Evolutionary conservation across 805 yeast species (phyloP), one percentile per base, ranked within the genome.

Genomic region (Lachancea thermotolerans): DNA sequence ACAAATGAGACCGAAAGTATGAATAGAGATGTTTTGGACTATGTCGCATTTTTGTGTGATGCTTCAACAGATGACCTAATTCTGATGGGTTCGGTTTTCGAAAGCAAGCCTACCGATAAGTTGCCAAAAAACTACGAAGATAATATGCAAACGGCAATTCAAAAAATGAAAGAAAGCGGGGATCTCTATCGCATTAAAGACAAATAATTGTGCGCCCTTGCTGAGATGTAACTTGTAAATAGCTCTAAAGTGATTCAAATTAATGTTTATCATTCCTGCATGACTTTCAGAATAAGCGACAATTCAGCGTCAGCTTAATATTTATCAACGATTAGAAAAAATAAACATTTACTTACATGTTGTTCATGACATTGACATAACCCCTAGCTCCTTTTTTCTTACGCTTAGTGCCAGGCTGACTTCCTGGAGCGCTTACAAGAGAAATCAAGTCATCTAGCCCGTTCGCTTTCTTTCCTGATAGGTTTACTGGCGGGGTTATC

Each of bases 11-110:
- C 71, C 7, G 73, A 71, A 38, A 70, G 69, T 34, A 66, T 70
- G 29, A 77, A 74, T 47, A 72, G 78, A 44, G 75, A 77, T 47
- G 74, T 83, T 31, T 67, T 73, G 3, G 88, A 82, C 58, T 79
- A 82, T 54, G 65, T 77, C 25, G 81, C 79, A 1, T 79, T 76
- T 60, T 69, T 79, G 46, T 71, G 85, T 53, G 81, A 83, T 58
- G 78, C 86, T 25, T 71, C 74, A 45, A 65, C 81, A 45, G 69
- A 82, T 56, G 70, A 77, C 46, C 68, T 79, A 47, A 68, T 75
- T 25, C 62, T 86, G 53, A 77, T 85, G 48, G 87, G 87, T 36
- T 72, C 85, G 35, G 71, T 81, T 37, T 82, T 87, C 64, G 86
- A 85, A 60, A 71, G 75, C 49, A 61, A 67, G 49, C 72, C 75